Percentiles rank a stretch among this genome's conserved stretches.
phyloP scores from a whole-genome alignment of 2,329 filamentous ascomycete species.

The Ceratocystis ficicola region DNA sequence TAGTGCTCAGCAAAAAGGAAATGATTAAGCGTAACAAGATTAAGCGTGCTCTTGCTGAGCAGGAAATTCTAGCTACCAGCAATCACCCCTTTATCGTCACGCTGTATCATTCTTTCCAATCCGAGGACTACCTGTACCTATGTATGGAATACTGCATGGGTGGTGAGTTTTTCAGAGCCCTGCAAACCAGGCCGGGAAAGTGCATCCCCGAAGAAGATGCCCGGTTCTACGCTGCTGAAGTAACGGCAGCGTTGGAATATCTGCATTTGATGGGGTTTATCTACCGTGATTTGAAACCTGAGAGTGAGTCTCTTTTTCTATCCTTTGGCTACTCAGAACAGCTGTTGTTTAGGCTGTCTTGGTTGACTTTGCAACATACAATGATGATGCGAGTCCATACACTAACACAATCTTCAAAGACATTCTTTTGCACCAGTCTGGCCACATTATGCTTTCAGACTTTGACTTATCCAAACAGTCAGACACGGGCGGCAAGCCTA shows the following conservation, averaged over 20 bases:
- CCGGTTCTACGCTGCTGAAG: constrained; percentile 92
- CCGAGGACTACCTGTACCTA: constrained; percentile 95
- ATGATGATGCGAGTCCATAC: too few relatives aligned
- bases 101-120: constrained; percentile 97
- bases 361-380: not conserved
- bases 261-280: constrained; percentile 99
- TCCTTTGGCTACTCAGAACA: not conserved
- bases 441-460: constrained; percentile 98
- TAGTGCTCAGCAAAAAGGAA: constrained; percentile 97
- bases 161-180: constrained; percentile 91
- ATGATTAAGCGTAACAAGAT: constrained; percentile 99
- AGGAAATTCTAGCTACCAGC: constrained; percentile 94
- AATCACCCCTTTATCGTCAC: constrained; percentile 99
- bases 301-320: constrained; percentile 54
- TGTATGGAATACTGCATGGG: constrained; percentile 99
- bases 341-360: not conserved
- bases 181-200: constrained; percentile 93
- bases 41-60: constrained; percentile 91
- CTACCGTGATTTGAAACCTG: constrained; percentile 92
- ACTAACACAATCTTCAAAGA: constrained; percentile 42
- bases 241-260: constrained; percentile 91
- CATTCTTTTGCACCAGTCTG: constrained; percentile 95
- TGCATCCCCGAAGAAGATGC: constrained; percentile 95
- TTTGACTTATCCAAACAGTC: constrained; percentile 98
- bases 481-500: constrained; percentile 85